Percentiles rank a stretch among this genome's conserved stretches.
phyloP scores from a whole-genome alignment of 495 filamentous ascomycete species.

The Schizothecium vesticola region DNA sequence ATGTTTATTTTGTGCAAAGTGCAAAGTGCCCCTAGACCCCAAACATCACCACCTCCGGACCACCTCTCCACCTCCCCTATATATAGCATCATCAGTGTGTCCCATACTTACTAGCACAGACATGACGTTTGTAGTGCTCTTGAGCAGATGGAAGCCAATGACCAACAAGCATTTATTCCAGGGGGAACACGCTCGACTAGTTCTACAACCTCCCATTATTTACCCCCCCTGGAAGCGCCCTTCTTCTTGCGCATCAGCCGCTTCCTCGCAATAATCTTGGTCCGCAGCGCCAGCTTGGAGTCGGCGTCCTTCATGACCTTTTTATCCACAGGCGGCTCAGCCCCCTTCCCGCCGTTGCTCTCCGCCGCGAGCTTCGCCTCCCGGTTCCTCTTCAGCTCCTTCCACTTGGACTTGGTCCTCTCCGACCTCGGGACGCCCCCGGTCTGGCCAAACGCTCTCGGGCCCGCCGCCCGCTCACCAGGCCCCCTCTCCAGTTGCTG shows the following conservation, averaged over 20 bases:
- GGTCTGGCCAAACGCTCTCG: background rate
- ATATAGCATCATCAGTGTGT: too few relatives aligned
- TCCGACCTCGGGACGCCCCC: background rate
- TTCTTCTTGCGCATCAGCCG: slow-evolving; percentile 48
- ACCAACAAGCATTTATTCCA: background rate
- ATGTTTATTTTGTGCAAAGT: too few relatives aligned
- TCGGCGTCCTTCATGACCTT: slow-evolving; percentile 26
- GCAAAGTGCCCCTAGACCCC: too few relatives aligned
- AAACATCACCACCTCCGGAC: too few relatives aligned
- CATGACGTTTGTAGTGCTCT: too few relatives aligned
- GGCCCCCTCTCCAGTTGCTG: slow-evolving; percentile 61
- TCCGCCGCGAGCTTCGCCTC: slow-evolving; percentile 4
- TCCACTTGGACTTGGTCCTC: background rate
- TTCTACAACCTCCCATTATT: slow-evolving; percentile 10
- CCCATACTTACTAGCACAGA: too few relatives aligned
- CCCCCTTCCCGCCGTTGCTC: slow-evolving; percentile 6
- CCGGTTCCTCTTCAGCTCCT: slow-evolving; percentile 3
- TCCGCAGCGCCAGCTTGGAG: slow-evolving; percentile 35
- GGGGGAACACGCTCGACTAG: background rate
- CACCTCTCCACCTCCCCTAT: too few relatives aligned
- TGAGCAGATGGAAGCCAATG: too few relatives aligned
- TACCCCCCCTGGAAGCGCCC: slow-evolving; percentile 27
- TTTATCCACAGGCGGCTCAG: slow-evolving; percentile 15
- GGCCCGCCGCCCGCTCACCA: slow-evolving; percentile 36
- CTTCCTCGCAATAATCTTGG: slow-evolving; percentile 46